These are phyloP conservation scores for Caryopteris hybrid DNA, from an alignment of 305 asterid genomes.

Conservation along the genomic window DNA sequence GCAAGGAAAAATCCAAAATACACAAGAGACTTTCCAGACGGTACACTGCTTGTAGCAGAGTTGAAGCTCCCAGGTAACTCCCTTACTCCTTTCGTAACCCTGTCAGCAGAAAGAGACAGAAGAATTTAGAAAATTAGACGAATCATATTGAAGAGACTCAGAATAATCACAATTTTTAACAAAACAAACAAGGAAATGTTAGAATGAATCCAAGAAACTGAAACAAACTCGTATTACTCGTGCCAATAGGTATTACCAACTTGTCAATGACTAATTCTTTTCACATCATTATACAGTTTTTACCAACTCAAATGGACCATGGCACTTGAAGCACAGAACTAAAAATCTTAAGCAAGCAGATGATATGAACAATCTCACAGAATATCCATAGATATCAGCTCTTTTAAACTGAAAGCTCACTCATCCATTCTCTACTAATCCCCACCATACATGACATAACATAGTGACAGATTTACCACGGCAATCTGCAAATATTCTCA, in stretches of 20 bases:
- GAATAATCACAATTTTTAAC: background rate
- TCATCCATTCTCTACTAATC: background rate
- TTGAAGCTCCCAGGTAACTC: constrained; percentile 69
- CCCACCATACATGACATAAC: background rate
- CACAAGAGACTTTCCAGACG: constrained; percentile 70
- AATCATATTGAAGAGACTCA: background rate
- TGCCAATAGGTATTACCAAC: background rate
- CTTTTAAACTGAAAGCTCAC: background rate
- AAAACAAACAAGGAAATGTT: background rate
- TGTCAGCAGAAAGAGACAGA: constrained; percentile 15
- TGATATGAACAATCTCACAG: background rate
- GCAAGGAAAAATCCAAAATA: constrained; percentile 72
- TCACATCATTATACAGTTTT: background rate
- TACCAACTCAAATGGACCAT: background rate
- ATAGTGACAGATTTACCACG: background rate
- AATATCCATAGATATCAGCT: background rate
- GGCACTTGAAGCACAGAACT: background rate
- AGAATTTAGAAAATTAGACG: constrained; percentile 2
- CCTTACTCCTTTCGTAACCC: constrained; percentile 73
- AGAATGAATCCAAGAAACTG: background rate
- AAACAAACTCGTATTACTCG: background rate
- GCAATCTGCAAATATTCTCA: too few relatives aligned
- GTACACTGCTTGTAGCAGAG: constrained; percentile 65
- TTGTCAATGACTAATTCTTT: background rate
- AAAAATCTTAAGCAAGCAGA: background rate